Percentiles rank a stretch among this genome's conserved stretches.
phyloP scores from a whole-genome alignment of 2,329 filamentous ascomycete species.

The Monilinia fructigena region DNA sequence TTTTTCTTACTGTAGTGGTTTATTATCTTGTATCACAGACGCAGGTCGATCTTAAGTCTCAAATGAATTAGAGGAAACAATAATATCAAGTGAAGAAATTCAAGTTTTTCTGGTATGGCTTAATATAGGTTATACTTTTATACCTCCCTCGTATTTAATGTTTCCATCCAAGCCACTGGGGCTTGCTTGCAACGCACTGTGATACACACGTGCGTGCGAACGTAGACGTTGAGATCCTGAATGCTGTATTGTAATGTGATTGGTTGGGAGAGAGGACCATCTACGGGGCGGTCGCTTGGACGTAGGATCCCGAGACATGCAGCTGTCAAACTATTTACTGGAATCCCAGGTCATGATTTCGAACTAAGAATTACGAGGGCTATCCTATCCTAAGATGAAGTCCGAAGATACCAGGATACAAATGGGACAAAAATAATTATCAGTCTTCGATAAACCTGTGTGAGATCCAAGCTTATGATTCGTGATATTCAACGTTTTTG shows the following conservation, averaged over 20 bases:
- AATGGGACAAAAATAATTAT: neutral
- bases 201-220: neutral
- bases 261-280: neutral
- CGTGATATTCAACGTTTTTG: neutral
- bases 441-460: neutral
- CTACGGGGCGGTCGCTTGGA: slow-evolving; percentile 12
- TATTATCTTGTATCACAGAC: neutral
- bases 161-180: neutral
- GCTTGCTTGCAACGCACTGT: neutral
- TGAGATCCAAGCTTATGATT: neutral
- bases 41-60: neutral
- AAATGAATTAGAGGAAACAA: neutral
- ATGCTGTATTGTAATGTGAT: neutral
- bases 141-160: neutral
- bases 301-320: slow-evolving; percentile 24
- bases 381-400: neutral
- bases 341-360: neutral
- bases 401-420: neutral
- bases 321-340: slow-evolving; percentile 23
- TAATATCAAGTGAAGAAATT: no score
- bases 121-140: neutral
- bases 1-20: no score
- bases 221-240: neutral
- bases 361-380: slow-evolving; percentile 2
- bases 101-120: neutral